Base-by-base conservation (phyloP, 2,329 filamentous ascomycete genomes). In the Trichoderma citrinoviride region DNA sequence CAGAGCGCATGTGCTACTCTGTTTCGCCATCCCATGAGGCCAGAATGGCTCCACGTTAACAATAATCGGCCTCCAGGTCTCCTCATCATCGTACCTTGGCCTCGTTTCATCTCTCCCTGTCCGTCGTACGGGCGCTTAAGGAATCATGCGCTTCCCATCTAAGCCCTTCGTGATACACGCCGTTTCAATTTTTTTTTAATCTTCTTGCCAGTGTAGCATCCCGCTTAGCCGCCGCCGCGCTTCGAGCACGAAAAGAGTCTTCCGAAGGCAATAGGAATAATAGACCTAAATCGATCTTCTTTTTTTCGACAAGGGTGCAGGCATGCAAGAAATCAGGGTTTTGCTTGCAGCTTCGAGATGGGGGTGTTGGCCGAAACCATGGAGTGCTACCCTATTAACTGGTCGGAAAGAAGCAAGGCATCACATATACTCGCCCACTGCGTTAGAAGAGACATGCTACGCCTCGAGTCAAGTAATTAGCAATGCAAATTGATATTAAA, bases 171-270 rank as follows among this genome's bases (percentile, higher is more conserved):
- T 57, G 29, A 58, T 47, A 58, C 27, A 46, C 41, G 54, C 54
- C 17, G 21, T 7, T 7, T 43, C 40, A 23, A 41, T 14, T 37
- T 37, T 37, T 37, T 37, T 3, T 14, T 37, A 5, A 10, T 37
- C 4, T 37, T 23, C 50, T 37, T 33, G 29, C 17, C 29, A 44
- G 23, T 14, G 47, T 61, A 3, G 5, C 49, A 61, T 61, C 19
- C 40, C 58, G 47, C 40, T 44, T 61, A 61, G 58, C 58, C 58
- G 58, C 58, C 33, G 21, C 46, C 46, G 57, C 57, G 43, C 44
- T 57, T 47, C 21, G 15, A 50, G 3, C 57, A 43, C 37, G 21
- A 15, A 21, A 47, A 10, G 12, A 14, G 27, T 57, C 7, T 10
- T n/a, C 29, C 14, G 5, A n/a, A 29, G 33, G 7, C 25, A 19